phyloP scores from a whole-genome alignment of 2,329 filamentous ascomycete species.

The Alternaria panax region DNA sequence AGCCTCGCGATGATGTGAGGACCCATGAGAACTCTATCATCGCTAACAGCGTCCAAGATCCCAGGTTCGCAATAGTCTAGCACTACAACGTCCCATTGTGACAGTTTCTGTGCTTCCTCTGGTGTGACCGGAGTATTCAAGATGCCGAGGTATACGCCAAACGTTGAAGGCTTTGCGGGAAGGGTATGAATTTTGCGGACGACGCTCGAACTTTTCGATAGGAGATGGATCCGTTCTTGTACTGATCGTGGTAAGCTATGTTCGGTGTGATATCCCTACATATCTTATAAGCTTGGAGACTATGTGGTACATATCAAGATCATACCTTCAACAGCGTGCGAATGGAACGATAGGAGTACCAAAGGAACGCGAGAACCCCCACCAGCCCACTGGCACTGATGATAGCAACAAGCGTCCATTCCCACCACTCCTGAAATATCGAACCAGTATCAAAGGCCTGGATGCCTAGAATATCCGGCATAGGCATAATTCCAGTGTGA shows the following conservation, averaged over 20 bases:
- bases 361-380: constrained; percentile 38
- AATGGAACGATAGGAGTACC: constrained; percentile 33
- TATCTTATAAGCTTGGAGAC: constrained; percentile 15
- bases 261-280: constrained; percentile 25
- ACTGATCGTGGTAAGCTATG: constrained; percentile 35
- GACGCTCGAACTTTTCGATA: constrained; percentile 30
- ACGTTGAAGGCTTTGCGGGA: constrained; percentile 41
- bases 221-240: constrained; percentile 40
- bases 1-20: constrained; percentile 45
- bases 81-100: constrained; percentile 45
- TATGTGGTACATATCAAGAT: constrained; percentile 19
- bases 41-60: constrained; percentile 39
- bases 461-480: constrained; percentile 38
- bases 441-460: constrained; percentile 36
- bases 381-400: constrained; percentile 39
- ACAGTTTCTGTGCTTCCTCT: constrained; percentile 36
- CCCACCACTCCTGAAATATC: constrained; percentile 43
- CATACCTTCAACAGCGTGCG: constrained; percentile 26
- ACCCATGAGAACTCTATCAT: constrained; percentile 33
- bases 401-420: constrained; percentile 43
- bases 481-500: constrained; percentile 6
- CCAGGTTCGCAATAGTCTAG: constrained; percentile 42
- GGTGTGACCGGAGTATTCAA: constrained; percentile 36
- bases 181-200: constrained; percentile 28
- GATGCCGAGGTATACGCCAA: constrained; percentile 47